phyloP scores from a whole-genome alignment of 208 protist genomes.

The Porcisia hertigi region DNA sequence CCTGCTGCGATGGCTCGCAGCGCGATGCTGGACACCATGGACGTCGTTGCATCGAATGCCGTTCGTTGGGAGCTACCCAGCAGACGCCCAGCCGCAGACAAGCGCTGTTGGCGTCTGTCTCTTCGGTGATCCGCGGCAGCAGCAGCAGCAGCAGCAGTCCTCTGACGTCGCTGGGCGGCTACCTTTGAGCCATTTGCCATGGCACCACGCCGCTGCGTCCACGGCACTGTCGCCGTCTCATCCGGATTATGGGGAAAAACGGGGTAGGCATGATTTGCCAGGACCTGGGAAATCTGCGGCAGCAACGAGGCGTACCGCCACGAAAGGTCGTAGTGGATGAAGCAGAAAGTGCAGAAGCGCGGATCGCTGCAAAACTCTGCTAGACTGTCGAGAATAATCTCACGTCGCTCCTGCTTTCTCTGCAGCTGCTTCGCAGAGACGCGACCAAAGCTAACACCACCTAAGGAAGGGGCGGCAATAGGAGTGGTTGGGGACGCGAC shows the following conservation, averaged over 20 bases:
- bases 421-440: conserved; percentile 29
- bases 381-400: conserved; percentile 88
- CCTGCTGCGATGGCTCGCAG: conserved; percentile 21
- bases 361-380: conserved; percentile 78
- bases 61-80: conserved; percentile 25
- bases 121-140: conserved; percentile 1
- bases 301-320: conserved; percentile 69
- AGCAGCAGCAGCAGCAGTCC: conserved; percentile 4
- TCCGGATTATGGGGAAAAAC: conserved; percentile 8
- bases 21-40: conserved; percentile 39
- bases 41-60: conserved; percentile 32
- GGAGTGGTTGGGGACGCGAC: conserved; percentile 12
- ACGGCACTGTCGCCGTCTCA: conserved; percentile 4
- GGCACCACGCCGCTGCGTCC: conserved; percentile 3
- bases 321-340: conserved; percentile 87
- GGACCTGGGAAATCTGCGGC: conserved; percentile 59
- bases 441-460: conserved; percentile 8
- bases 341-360: conserved; percentile 78
- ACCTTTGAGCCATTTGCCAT: not conserved
- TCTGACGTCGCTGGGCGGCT: conserved; percentile 1
- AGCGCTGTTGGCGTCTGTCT: conserved; percentile 2
- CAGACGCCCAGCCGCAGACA: conserved; percentile 4
- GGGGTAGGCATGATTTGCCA: conserved; percentile 46
- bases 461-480: conserved; percentile 8
- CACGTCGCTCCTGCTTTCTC: conserved; percentile 61